These are phyloP conservation scores for Thoreauomyces humboldtii DNA, from an alignment of 192 early-diverging fungal genomes.

Conservation along the genomic window DNA sequence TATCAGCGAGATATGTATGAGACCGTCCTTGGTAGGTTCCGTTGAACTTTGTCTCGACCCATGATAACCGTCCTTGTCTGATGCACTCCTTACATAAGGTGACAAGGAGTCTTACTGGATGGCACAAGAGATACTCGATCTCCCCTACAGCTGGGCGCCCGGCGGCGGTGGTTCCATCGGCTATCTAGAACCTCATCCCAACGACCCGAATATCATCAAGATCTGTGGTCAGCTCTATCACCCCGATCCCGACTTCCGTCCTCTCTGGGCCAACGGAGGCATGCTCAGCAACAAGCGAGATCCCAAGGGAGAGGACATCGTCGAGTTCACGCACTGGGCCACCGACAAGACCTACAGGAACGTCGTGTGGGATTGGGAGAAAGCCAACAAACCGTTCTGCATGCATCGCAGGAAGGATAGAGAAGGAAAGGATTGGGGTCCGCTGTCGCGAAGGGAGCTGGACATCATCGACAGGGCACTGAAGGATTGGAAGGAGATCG, in stretches of 20 bases:
- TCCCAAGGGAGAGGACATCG: neutral
- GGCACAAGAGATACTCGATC: slow-evolving; percentile 55
- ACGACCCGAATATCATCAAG: neutral
- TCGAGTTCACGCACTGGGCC: slow-evolving; percentile 16
- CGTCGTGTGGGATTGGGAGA: slow-evolving; percentile 35
- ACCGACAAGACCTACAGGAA: neutral
- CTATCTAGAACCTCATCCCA: neutral
- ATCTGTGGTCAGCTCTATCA: slow-evolving; percentile 33
- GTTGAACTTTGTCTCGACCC: no score
- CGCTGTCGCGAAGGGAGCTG: neutral
- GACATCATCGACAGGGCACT: neutral
- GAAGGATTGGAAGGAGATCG: neutral
- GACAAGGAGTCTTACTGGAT: slow-evolving; percentile 73
- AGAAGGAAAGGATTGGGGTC: slow-evolving; percentile 3
- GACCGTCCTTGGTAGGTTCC: neutral
- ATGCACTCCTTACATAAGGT: no score
- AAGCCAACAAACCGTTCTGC: slow-evolving; percentile 35
- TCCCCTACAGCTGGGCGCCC: slow-evolving; percentile 47
- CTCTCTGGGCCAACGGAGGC: slow-evolving; percentile 41
- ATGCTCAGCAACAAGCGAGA: slow-evolving; percentile 21
- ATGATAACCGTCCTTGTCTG: no score
- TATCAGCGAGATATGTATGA: slow-evolving; percentile 1
- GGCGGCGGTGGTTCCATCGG: slow-evolving; percentile 56
- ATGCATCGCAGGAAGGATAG: neutral
- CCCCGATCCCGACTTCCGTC: slow-evolving; percentile 11